Percentiles rank a stretch among this genome's conserved stretches.
phyloP scores from a whole-genome alignment of 352 stramenopile species.

The Phytophthora foliorum region DNA sequence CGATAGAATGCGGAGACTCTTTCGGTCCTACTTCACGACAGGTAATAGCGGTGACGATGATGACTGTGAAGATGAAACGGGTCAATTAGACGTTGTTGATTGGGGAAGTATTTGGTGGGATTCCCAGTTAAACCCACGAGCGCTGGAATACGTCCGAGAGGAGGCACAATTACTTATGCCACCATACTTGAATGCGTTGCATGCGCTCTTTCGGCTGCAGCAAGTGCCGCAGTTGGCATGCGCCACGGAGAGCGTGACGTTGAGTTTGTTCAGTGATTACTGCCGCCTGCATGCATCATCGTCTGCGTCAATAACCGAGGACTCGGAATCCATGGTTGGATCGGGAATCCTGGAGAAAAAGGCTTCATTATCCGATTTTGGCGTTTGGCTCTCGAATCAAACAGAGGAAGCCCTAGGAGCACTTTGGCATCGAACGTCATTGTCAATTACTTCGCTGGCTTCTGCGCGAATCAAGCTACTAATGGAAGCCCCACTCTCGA shows the following conservation, averaged over 20 bases:
- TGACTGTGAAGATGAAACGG: constrained; percentile 28
- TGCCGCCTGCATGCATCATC: constrained; percentile 20
- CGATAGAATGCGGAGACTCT: constrained; percentile 40
- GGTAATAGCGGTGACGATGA: constrained; percentile 14
- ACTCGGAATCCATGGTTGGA: background rate
- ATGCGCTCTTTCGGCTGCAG: constrained; percentile 65
- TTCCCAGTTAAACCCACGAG: constrained; percentile 37
- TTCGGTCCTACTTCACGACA: constrained; percentile 48
- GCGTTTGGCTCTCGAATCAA: constrained; percentile 55
- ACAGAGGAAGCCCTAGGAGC: constrained; percentile 51
- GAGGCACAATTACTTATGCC: constrained; percentile 50
- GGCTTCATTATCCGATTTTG: constrained; percentile 33
- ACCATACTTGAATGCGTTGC: constrained; percentile 57
- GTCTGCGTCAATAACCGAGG: background rate
- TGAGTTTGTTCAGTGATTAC: constrained; percentile 55
- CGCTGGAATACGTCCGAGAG: constrained; percentile 40
- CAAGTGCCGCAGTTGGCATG: constrained; percentile 50
- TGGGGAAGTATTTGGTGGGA: constrained; percentile 47
- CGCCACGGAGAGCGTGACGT: constrained; percentile 47
- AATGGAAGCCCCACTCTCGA: constrained; percentile 9
- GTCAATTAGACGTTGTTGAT: constrained; percentile 30
- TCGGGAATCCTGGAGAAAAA: constrained; percentile 23
- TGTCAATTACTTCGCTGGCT: constrained; percentile 46
- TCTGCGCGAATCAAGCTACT: constrained; percentile 50
- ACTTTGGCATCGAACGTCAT: constrained; percentile 46